Evolutionary conservation across 345 rosid genomes (phyloP).

Genomic region (Acer negundo): DNA sequence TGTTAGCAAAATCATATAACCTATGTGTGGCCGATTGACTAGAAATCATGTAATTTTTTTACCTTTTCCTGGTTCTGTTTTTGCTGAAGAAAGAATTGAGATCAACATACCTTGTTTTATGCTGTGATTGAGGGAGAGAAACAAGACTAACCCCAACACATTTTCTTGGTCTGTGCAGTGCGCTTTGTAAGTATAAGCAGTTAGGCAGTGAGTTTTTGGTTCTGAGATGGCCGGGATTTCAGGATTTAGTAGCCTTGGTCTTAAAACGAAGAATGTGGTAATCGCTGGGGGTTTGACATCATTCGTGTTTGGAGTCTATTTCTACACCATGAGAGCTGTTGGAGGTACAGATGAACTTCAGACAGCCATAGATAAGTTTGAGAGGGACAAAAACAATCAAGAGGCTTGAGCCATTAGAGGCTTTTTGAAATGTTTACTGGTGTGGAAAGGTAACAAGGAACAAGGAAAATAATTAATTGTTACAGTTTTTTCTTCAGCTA

Average conservation of each 20-base stretch:
- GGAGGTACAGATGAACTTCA: constrained; percentile 92
- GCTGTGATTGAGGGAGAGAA: not conserved
- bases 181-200: not conserved
- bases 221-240: constrained; percentile 55
- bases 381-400: constrained; percentile 48
- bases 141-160: not conserved
- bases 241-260: constrained; percentile 51
- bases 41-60: no score
- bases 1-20: no score
- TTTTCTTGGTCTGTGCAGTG: constrained; percentile 4
- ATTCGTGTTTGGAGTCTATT: constrained; percentile 82
- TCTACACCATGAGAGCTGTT: constrained; percentile 96
- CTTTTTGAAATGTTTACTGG: constrained; percentile 7
- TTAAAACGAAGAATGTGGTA: constrained; percentile 68
- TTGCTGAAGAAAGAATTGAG: no score
- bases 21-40: no score
- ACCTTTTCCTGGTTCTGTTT: no score
- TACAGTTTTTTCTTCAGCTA: not conserved
- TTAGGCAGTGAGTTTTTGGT: not conserved
- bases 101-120: no score
- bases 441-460: constrained; percentile 1
- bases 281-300: constrained; percentile 79
- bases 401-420: constrained; percentile 33
- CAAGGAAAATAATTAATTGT: not conserved
- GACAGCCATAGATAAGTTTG: constrained; percentile 82